A percentile compares a stretch with the other conserved stretches of the same genome.
Evolutionary conservation across 352 stramenopile genomes (phyloP).

Genomic region (Blastocystis sp.): DNA sequence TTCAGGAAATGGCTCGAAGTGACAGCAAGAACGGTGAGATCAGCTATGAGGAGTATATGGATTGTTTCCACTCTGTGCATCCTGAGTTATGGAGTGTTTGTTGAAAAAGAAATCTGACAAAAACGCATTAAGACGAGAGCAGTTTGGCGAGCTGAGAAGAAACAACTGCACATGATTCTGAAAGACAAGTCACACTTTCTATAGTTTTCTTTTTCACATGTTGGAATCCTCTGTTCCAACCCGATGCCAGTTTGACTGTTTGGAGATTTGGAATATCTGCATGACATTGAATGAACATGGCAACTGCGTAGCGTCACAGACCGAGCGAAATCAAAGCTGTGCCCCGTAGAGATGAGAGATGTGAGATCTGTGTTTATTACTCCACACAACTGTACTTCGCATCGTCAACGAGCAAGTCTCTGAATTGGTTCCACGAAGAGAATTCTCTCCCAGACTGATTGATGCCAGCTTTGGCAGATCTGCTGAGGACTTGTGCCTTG

Average conservation of each 20-base stretch:
- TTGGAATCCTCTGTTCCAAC: neutral
- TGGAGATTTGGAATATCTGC: no score
- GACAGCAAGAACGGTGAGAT: slow-evolving; percentile 52
- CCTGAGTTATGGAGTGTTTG: slow-evolving; percentile 1
- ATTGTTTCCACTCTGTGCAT: slow-evolving; percentile 50
- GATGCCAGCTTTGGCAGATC: neutral
- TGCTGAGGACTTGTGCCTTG: neutral
- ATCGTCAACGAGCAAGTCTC: neutral
- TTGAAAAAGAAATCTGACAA: neutral
- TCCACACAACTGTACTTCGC: no score
- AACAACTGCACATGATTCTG: no score
- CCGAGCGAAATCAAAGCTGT: no score
- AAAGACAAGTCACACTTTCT: neutral
- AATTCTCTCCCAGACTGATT: neutral
- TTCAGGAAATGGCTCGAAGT: slow-evolving; percentile 58
- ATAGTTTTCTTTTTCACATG: neutral
- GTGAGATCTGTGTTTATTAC: no score
- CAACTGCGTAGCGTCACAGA: no score
- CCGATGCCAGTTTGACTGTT: neutral
- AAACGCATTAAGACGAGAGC: no score
- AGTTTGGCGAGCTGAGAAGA: no score
- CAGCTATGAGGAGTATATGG: slow-evolving; percentile 47
- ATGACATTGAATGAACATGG: no score
- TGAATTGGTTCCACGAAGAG: neutral
- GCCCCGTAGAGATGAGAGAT: no score